Percentiles rank a stretch among this genome's conserved stretches.
Conservation (phyloP, 345 rosid species). For the Boechera divaricarpa region DNA sequence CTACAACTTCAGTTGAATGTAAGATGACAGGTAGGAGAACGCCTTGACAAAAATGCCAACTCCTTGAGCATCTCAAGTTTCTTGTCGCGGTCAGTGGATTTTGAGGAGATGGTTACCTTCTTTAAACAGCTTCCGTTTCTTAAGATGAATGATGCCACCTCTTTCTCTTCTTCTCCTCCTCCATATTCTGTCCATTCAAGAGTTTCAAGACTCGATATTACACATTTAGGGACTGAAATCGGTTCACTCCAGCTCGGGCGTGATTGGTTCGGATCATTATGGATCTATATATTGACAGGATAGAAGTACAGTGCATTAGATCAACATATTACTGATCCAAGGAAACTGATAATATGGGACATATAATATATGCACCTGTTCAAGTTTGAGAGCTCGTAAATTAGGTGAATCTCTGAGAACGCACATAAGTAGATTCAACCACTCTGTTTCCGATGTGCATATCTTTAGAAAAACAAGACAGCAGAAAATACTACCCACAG, state of each 20-base stretch:
- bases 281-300: neutral
- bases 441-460: neutral
- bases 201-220: neutral
- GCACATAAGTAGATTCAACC: conserved; percentile 26
- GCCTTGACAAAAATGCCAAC: neutral
- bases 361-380: neutral
- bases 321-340: neutral
- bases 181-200: neutral
- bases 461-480: neutral
- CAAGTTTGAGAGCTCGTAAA: conserved; percentile 3
- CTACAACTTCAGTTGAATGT: neutral
- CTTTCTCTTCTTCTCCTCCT: conserved; percentile 17
- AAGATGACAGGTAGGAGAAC: conserved; percentile 12
- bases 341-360: neutral
- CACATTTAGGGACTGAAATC: neutral
- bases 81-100: neutral
- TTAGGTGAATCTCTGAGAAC: conserved; percentile 26
- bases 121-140: conserved; percentile 14
- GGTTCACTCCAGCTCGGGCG: neutral
- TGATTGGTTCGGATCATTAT: neutral
- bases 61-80: conserved; percentile 20
- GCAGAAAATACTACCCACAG: neutral
- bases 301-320: neutral
- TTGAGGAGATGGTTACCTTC: neutral
- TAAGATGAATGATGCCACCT: neutral